These are phyloP conservation scores for Tetrahymena borealis DNA, from an alignment of 73 alveolate genomes.

Conservation along the genomic window DNA sequence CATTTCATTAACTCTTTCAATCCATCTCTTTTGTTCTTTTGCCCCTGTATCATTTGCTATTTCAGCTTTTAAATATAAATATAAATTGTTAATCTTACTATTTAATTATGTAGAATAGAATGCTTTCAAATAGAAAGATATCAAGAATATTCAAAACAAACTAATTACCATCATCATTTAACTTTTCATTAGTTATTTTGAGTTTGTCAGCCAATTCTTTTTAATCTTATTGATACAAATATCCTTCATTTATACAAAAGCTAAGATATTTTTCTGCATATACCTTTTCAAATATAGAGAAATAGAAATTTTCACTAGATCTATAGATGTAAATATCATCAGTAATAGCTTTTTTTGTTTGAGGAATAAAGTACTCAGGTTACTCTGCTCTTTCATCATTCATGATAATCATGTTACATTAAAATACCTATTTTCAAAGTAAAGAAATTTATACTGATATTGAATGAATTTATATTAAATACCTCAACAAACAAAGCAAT, in stretches of 20 bases:
- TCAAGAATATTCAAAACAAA: neutral
- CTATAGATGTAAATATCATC: neutral
- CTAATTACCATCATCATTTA: neutral
- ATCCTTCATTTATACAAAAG: neutral
- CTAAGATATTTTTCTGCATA: neutral
- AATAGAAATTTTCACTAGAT: neutral
- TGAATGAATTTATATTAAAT: too few relatives aligned
- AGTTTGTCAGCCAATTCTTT: neutral
- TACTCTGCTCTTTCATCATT: neutral
- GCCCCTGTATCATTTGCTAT: neutral
- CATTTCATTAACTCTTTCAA: neutral
- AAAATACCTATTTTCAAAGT: too few relatives aligned
- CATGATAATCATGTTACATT: neutral
- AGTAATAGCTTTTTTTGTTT: neutral
- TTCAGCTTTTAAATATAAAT: neutral
- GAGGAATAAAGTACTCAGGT: neutral
- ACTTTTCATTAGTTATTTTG: neutral
- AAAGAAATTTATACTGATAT: too few relatives aligned
- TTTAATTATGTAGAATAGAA: neutral
- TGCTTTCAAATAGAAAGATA: neutral
- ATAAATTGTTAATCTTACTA: neutral
- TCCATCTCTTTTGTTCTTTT: neutral
- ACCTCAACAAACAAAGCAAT: neutral
- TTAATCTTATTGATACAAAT: neutral
- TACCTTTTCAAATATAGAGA: neutral